These are phyloP conservation scores for Sarocladium strictum DNA, from an alignment of 2,329 filamentous ascomycete genomes.

Conservation along the genomic window DNA sequence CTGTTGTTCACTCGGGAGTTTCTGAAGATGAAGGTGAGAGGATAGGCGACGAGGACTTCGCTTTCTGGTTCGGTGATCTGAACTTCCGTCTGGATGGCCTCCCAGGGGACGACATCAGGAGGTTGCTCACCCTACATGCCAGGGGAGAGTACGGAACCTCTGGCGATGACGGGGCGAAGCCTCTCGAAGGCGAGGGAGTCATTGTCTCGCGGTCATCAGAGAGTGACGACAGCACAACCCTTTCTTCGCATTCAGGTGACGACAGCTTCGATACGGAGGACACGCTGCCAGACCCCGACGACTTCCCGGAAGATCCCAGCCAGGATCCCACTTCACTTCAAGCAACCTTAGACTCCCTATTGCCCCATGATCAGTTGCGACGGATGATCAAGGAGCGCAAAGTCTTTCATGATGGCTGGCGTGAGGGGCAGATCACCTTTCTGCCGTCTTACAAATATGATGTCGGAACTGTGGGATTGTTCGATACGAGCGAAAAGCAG, in stretches of 20 bases:
- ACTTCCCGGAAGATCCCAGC: conserved; percentile 60
- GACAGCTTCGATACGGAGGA: conserved; percentile 34
- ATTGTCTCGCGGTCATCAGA: conserved; percentile 40
- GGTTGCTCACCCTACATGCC: conserved; percentile 76
- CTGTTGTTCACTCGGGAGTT: conserved; percentile 60
- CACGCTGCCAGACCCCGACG: conserved; percentile 55
- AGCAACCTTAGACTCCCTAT: conserved; percentile 77
- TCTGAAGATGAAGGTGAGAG: conserved; percentile 58
- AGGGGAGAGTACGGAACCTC: conserved; percentile 61
- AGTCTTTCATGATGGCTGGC: conserved; percentile 86
- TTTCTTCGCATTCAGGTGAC: conserved; percentile 25
- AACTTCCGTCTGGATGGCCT: conserved; percentile 90
- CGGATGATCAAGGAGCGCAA: conserved; percentile 69
- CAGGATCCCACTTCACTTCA: conserved; percentile 82
- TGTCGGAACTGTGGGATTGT: conserved; percentile 82
- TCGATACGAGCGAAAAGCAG: conserved; percentile 93
- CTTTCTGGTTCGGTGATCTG: conserved; percentile 93
- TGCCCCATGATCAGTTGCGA: conserved; percentile 84
- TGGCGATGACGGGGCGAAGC: conserved; percentile 21
- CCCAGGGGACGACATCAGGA: conserved; percentile 83
- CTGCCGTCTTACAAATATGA: conserved; percentile 98
- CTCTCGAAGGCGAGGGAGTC: conserved; percentile 41
- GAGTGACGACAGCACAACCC: conserved; percentile 36
- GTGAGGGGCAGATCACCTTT: conserved; percentile 81
- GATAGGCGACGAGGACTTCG: conserved; percentile 87